phyloP scores from a whole-genome alignment of 352 stramenopile genomes.

The Heterotrichella gracilis region DNA sequence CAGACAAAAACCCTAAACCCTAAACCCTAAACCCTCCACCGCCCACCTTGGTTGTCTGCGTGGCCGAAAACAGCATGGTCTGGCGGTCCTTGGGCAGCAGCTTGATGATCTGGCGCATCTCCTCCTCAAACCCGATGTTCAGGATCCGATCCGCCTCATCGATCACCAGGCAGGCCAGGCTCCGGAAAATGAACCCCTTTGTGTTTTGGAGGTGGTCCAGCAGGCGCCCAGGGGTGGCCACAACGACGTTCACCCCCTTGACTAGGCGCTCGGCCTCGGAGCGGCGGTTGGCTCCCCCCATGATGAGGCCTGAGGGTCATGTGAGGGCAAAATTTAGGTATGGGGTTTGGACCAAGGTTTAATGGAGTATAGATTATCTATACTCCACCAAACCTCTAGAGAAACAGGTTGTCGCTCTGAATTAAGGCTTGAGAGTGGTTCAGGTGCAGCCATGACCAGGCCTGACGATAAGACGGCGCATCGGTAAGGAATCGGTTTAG shows the following conservation, averaged over 20 bases:
- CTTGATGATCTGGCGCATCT: slow-evolving; percentile 91
- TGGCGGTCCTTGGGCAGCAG: slow-evolving; percentile 78
- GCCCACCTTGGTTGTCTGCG: slow-evolving; percentile 86
- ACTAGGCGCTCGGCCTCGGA: slow-evolving; percentile 63
- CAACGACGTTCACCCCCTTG: slow-evolving; percentile 79
- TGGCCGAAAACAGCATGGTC: slow-evolving; percentile 92
- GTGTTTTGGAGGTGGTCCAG: slow-evolving; percentile 91
- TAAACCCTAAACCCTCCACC: no score
- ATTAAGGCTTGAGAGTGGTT: no score
- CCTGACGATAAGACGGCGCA: no score
- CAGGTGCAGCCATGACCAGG: no score
- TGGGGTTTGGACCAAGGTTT: no score
- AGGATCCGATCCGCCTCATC: slow-evolving; percentile 94
- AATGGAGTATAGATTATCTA: no score
- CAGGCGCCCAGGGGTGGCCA: slow-evolving; percentile 77
- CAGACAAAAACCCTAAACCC: no score
- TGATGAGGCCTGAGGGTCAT: no score
- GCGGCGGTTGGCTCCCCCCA: slow-evolving; percentile 77
- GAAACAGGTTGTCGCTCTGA: no score
- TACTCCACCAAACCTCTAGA: no score
- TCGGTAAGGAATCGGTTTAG: no score
- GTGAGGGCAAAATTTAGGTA: no score
- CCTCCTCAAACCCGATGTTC: slow-evolving; percentile 91
- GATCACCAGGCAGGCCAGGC: slow-evolving; percentile 75
- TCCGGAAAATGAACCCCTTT: slow-evolving; percentile 78